phyloP scores from a whole-genome alignment of 257 asterid genomes.

The Linaria vulgaris region DNA sequence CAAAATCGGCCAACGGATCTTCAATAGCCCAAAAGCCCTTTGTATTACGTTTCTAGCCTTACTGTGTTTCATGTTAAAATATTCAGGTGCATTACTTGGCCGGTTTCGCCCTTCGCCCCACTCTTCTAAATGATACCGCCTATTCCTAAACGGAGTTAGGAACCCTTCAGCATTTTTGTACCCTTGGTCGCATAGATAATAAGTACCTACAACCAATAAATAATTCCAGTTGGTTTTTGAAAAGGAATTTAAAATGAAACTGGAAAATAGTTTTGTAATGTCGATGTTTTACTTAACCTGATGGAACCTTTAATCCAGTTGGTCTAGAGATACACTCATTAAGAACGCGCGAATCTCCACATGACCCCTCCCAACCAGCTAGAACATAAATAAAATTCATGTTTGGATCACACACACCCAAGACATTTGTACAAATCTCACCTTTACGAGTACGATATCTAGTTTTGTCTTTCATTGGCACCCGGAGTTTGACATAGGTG shows the following conservation, averaged over 20 bases:
- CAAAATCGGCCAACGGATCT: background rate
- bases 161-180: constrained; percentile 13
- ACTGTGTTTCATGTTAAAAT: background rate
- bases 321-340: no score
- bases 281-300: no score
- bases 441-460: background rate
- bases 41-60: background rate
- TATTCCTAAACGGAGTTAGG: background rate
- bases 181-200: constrained; percentile 12
- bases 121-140: background rate
- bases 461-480: background rate
- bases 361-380: constrained; percentile 7
- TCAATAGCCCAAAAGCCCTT: background rate
- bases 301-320: no score
- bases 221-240: no score
- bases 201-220: background rate
- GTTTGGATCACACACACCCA: background rate
- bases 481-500: background rate
- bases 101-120: background rate
- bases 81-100: background rate
- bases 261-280: no score
- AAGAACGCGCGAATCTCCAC: background rate
- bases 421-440: background rate
- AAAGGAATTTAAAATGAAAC: no score
- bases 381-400: constrained; percentile 8